These are phyloP conservation scores for Coix lacrymajobi DNA, from an alignment of 176 grass and related monocot genomes.

Conservation along the genomic window DNA sequence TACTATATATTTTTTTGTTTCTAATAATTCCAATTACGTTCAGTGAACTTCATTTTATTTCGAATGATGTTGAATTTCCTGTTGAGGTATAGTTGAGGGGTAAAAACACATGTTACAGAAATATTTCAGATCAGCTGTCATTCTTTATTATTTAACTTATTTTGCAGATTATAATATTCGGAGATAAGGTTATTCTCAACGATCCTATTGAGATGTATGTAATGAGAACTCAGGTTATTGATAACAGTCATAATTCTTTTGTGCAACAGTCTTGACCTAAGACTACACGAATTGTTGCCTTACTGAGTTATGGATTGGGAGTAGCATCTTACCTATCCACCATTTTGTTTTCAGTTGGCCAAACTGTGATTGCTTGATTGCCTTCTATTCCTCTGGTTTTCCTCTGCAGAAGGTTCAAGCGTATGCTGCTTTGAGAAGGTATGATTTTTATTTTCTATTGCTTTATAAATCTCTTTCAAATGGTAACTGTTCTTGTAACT, in stretches of 20 bases:
- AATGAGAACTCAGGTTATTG: slow-evolving; percentile 64
- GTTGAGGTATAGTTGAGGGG: not conserved
- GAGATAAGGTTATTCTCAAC: slow-evolving; percentile 87
- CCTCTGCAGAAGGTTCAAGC: slow-evolving; percentile 82
- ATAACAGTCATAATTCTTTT: slow-evolving; percentile 34
- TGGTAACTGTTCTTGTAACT: not conserved
- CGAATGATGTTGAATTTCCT: not conserved
- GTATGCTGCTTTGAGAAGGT: slow-evolving; percentile 85
- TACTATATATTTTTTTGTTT: not conserved
- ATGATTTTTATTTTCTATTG: not conserved
- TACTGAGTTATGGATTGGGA: not conserved
- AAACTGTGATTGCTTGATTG: slow-evolving; percentile 95
- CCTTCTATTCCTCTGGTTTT: slow-evolving; percentile 94
- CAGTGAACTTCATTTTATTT: slow-evolving; percentile 11
- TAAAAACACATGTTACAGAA: slow-evolving; percentile 8
- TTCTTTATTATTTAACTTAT: slow-evolving; percentile 16
- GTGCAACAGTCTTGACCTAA: not conserved
- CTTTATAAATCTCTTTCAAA: not conserved
- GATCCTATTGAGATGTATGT: slow-evolving; percentile 93
- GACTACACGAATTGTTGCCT: not conserved
- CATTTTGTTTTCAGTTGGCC: slow-evolving; percentile 82
- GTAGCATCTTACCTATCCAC: slow-evolving; percentile 9
- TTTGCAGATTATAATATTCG: slow-evolving; percentile 93
- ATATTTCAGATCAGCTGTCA: slow-evolving; percentile 14
- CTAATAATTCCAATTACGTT: not conserved